Base-by-base conservation (phyloP, 805 yeast species). In the Candida takata region DNA sequence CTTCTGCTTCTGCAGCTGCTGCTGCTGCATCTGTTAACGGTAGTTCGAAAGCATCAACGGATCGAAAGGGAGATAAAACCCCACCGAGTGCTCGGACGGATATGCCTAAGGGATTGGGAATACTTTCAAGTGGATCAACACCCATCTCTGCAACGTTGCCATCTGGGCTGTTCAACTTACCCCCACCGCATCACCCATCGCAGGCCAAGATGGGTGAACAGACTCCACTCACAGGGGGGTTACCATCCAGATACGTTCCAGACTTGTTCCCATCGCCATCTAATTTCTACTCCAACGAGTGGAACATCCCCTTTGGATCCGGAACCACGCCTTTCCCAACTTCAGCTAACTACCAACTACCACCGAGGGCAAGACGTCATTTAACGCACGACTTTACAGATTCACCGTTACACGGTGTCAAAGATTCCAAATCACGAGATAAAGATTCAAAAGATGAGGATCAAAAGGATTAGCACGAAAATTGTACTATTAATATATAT, bases 201-300 rank as follows among this genome's bases (percentile, higher is more conserved):
- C 44, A 34, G 13, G 40, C 27, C 7, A 31, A 31, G 13, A 31
- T 53, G 19, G 75, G 79, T 10, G 86, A 79, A 27, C 86, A 80
- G 41, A 77, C 87, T 0, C 85, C 88, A 4, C 57, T 81, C 11
- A 65, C 77, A 3, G 80, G 81, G 6, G 79, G 77, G 1, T 60
- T 84, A 17, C 88, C 94, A 3, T 74, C 84, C 3, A 67, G 82
- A 34, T 84, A 77, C 48, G 75, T 82, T 28, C 70, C 70, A 40
- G 94, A 84, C 48, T 64, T 80, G 52, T 76, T 84, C 49, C 88
- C 87, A 21, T 81, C 90, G 6, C 95, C 95, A 0, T 72, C 78
- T n/a, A 81, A 74, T 43, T 77, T 78, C 46, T 84, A 81, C 48
- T 72, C 77, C 6, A 67, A 74, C 36, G 79, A 74, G 30, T 74